A percentile compares a stretch with the other conserved stretches of the same genome.
These are phyloP conservation scores for Stevia rebaudiana DNA, from an alignment of 140 eudicot species.

Conservation along the genomic window DNA sequence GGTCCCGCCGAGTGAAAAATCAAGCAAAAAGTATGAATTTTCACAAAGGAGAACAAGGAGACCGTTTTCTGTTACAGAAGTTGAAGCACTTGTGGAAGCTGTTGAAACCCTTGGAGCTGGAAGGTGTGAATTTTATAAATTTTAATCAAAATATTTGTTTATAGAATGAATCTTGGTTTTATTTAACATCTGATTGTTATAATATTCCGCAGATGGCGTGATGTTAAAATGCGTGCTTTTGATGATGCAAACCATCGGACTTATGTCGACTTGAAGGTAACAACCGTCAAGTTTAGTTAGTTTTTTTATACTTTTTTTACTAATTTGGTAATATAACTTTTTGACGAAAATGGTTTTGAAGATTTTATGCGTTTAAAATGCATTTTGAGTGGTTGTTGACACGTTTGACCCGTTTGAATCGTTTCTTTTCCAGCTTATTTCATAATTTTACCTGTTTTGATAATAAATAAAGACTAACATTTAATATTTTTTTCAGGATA, in stretches of 20 bases:
- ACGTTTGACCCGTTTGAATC: neutral
- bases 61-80: constrained; percentile 90
- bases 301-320: too few species aligned
- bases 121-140: constrained; percentile 42
- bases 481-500: constrained; percentile 51
- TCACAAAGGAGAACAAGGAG: constrained; percentile 86
- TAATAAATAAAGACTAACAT: neutral
- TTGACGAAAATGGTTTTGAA: neutral
- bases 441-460: neutral
- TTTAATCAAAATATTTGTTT: neutral
- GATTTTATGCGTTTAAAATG: neutral
- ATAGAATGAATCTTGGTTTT: neutral
- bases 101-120: constrained; percentile 99
- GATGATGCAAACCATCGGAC: constrained; percentile 80
- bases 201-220: constrained; percentile 81
- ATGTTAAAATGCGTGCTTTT: constrained; percentile 81
- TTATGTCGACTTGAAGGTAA: constrained; percentile 86
- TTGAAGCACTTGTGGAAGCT: constrained; percentile 93
- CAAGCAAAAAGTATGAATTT: constrained; percentile 50
- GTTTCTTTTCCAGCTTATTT: neutral
- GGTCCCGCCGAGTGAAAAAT: constrained; percentile 53
- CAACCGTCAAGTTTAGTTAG: too few species aligned
- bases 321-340: neutral
- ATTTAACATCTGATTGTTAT: neutral
- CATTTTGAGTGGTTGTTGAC: neutral